Evolutionary conservation across 257 asterid species (phyloP).

Genomic region (Orobanche coerulescens): DNA sequence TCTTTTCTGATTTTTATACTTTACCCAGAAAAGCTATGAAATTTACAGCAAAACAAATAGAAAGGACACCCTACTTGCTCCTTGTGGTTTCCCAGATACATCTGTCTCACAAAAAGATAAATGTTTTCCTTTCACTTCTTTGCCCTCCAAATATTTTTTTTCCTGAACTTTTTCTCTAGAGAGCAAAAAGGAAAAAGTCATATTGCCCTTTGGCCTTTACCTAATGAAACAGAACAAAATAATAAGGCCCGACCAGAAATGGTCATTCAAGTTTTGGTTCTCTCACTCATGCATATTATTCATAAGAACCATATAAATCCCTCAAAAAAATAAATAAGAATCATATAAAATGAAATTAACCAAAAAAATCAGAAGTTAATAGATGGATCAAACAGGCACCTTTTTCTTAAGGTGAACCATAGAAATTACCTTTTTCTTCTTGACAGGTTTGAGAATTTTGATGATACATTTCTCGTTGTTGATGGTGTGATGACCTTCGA

Average conservation of each 20-base stretch:
- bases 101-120: neutral
- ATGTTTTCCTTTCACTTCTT: neutral
- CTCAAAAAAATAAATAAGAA: neutral
- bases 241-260: constrained; percentile 2
- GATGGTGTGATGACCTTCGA: constrained; percentile 74
- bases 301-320: no score
- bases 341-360: neutral
- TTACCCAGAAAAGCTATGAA: neutral
- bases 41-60: neutral
- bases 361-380: no score
- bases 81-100: neutral
- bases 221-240: neutral
- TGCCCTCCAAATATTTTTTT: neutral
- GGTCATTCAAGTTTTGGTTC: neutral
- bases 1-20: neutral
- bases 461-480: constrained; percentile 75
- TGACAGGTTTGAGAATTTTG: constrained; percentile 92
- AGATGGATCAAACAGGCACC: no score
- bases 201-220: neutral
- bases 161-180: neutral
- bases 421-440: constrained; percentile 74
- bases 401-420: neutral
- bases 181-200: neutral
- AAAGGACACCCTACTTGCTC: neutral
- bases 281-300: constrained; percentile 1